These are phyloP conservation scores for Quercus suber DNA, from an alignment of 306 rosid species.

Conservation along the genomic window DNA sequence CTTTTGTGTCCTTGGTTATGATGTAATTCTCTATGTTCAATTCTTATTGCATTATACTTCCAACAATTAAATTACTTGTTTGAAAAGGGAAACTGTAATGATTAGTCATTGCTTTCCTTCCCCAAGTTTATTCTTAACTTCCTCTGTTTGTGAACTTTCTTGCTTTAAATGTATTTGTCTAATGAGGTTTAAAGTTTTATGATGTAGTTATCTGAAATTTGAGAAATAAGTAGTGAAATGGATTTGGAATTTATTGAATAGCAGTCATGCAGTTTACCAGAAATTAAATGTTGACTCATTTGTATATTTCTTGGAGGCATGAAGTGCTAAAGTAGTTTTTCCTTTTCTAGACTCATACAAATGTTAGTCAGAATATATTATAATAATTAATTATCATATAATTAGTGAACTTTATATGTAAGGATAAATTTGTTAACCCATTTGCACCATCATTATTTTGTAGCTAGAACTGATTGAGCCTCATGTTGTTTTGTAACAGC, in stretches of 20 bases:
- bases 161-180: not conserved
- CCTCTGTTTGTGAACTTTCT: not conserved
- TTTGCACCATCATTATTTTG: not conserved
- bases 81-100: conserved; percentile 1
- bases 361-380: not conserved
- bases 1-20: conserved; percentile 74
- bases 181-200: not conserved
- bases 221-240: conserved; percentile 13
- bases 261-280: not conserved
- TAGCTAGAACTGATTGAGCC: not conserved
- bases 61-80: not conserved
- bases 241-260: conserved; percentile 6
- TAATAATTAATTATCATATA: not conserved
- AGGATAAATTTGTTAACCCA: not conserved
- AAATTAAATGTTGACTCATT: not conserved
- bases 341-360: not conserved
- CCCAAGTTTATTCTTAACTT: conserved; percentile 1
- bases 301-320: not conserved
- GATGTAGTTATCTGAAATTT: not conserved
- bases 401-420: not conserved
- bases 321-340: not conserved
- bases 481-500: not conserved
- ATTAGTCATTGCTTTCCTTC: conserved; percentile 9
- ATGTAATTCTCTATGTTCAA: conserved; percentile 56
- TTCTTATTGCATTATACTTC: conserved; percentile 15